Evolutionary conservation across 1,284 basidiomycete genomes (phyloP), one percentile per base, ranked within the genome.

Genomic region (Cryptococcus sp.): DNA sequence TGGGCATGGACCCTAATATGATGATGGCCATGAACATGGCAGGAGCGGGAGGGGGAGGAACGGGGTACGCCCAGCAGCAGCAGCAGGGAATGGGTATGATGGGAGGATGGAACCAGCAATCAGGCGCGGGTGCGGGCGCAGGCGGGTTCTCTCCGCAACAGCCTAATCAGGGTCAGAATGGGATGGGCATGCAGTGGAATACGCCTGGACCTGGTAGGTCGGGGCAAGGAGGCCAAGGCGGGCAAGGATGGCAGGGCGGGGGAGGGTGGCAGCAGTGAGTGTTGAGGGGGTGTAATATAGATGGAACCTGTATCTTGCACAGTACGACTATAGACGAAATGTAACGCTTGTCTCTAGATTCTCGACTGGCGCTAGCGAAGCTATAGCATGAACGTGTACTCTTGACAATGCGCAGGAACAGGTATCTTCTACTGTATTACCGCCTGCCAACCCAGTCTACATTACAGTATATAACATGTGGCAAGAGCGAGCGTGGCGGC

Each of bases 161-260:
- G 40, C 50, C 40, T 44, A 45, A 3, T 48, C 39, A 46, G 23
- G 51, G 47, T 31, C 27, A 27, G 25, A 50, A 47, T 15, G 50
- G 13, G 13, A 52, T 20, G 54, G 48, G 25, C 19, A 41, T 15
- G 54, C 42, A 35, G 8, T 35, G 31, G 31, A 35, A 35, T 35
- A 13, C 31, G 31, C 31, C 31, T 35, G 31, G 31, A 10, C 8
- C 31, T 35, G 31, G 31, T 35, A 35, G 31, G 41, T 41, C 53
- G n/a, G 57, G 58, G 25, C 56, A 59, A 31, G 53, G 53, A 25
- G 41, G 48, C 19, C 56, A 59, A 31, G 50, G 53, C n/a, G 41
- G 48, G 31, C n/a, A 17, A 50, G 56, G 11, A 55, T 52, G 57
- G 20, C 25, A 42, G 7, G 58, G 55, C 19, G 54, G 54, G 47